These are phyloP conservation scores for Yamagishiella unicocca DNA, from an alignment of 139 green algal genomes.

Conservation along the genomic window DNA sequence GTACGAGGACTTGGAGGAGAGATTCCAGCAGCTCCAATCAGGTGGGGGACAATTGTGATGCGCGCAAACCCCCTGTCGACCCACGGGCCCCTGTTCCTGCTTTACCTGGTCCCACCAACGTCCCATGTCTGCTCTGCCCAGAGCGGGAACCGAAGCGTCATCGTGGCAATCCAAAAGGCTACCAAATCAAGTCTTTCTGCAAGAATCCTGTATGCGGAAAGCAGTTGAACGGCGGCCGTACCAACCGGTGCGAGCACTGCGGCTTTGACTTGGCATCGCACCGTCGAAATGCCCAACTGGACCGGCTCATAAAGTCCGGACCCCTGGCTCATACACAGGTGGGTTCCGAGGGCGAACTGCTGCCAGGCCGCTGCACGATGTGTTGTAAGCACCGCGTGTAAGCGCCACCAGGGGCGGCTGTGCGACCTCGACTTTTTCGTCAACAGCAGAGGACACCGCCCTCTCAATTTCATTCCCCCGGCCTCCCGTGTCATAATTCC, in stretches of 20 bases:
- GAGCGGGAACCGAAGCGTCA: slow-evolving; percentile 34
- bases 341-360: not conserved
- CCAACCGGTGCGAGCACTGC: slow-evolving; percentile 31
- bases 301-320: slow-evolving; percentile 13
- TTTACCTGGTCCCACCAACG: too few species aligned
- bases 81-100: not conserved
- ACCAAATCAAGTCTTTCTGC: slow-evolving; percentile 33
- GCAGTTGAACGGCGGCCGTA: slow-evolving; percentile 23
- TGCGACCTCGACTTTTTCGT: too few species aligned
- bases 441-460: too few species aligned
- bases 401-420: too few species aligned
- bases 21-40: slow-evolving; percentile 17
- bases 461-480: not conserved
- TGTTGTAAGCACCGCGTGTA: not conserved
- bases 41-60: not conserved
- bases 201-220: slow-evolving; percentile 38
- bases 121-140: not conserved
- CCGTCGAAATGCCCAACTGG: slow-evolving; percentile 13
- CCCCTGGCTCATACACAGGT: not conserved
- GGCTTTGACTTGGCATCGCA: slow-evolving; percentile 31
- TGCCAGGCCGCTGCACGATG: not conserved
- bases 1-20: slow-evolving; percentile 33
- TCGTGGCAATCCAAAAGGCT: slow-evolving; percentile 26
- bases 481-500: not conserved
- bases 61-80: not conserved